phyloP scores from a whole-genome alignment of 805 yeast genomes.

The Candida khao-thaluensis region DNA sequence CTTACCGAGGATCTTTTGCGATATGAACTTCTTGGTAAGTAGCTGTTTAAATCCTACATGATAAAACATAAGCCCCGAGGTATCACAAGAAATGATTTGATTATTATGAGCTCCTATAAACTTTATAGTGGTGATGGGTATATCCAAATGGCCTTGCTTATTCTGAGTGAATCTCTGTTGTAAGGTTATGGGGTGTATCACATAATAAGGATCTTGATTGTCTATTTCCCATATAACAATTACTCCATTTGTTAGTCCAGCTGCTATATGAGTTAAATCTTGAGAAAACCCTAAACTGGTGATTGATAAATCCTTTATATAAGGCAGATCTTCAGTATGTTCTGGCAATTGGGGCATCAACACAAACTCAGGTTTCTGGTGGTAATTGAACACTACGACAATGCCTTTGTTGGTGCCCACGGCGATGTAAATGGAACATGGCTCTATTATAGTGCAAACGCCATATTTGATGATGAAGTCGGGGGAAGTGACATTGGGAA shows the following conservation, averaged over 20 bases:
- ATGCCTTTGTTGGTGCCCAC: conserved; percentile 72
- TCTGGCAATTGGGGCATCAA: conserved; percentile 25
- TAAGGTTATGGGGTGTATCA: conserved; percentile 25
- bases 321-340: background rate
- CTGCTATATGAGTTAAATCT: conserved; percentile 69
- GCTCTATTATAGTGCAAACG: conserved; percentile 19
- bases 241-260: conserved; percentile 65
- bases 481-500: conserved; percentile 20
- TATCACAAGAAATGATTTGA: conserved; percentile 33
- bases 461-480: conserved; percentile 27
- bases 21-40: conserved; percentile 46
- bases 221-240: conserved; percentile 65
- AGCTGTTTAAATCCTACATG: conserved; percentile 66
- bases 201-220: conserved; percentile 53
- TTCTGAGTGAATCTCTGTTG: conserved; percentile 24
- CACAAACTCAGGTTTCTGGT: conserved; percentile 53
- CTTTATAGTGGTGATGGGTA: conserved; percentile 24
- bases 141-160: conserved; percentile 30
- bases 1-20: conserved; percentile 54
- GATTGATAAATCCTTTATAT: conserved; percentile 30
- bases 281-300: conserved; percentile 57
- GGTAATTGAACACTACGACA: conserved; percentile 65
- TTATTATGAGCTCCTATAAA: conserved; percentile 29
- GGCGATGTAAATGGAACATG: conserved; percentile 42
- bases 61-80: conserved; percentile 47